Conservation (phyloP, 164 flowering plant species). For the Piper longum region DNA sequence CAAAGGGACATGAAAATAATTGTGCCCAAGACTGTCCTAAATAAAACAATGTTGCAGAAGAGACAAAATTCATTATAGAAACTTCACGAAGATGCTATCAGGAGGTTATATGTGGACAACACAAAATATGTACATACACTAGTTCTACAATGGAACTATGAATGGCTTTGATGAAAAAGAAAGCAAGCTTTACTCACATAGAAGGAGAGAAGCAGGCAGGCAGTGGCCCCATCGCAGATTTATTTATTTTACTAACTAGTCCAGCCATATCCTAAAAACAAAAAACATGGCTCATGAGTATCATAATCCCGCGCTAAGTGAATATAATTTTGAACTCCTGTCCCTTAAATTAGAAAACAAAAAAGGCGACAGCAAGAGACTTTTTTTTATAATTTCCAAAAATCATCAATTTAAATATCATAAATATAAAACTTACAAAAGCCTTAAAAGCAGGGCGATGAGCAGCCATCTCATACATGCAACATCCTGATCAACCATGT, state of each 20-base stretch:
- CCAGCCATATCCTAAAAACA: slow-evolving; percentile 96
- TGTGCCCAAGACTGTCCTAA: not conserved
- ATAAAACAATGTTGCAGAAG: not conserved
- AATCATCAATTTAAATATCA: not conserved
- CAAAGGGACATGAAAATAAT: not conserved
- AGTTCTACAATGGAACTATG: not conserved
- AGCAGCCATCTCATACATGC: slow-evolving; percentile 99
- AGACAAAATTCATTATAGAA: not conserved
- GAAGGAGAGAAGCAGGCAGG: slow-evolving; percentile 88
- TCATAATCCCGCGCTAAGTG: not conserved
- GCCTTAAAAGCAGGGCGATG: slow-evolving; percentile 99
- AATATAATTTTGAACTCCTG: no score
- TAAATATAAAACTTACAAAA: slow-evolving; percentile 49
- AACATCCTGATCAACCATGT: slow-evolving; percentile 54
- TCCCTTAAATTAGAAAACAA: no score
- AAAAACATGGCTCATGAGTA: slow-evolving; percentile 1
- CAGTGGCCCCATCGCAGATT: slow-evolving; percentile 92
- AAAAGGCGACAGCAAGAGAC: not conserved
- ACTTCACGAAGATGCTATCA: not conserved
- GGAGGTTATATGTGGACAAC: not conserved
- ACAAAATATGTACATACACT: not conserved
- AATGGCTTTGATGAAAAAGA: not conserved
- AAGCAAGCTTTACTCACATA: slow-evolving; percentile 49
- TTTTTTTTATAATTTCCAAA: no score
- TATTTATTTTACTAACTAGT: slow-evolving; percentile 86